These are phyloP conservation scores for Thuidium tamariscinum DNA, from an alignment of 225 moss, liverwort and hornwort genomes.

Conservation along the genomic window DNA sequence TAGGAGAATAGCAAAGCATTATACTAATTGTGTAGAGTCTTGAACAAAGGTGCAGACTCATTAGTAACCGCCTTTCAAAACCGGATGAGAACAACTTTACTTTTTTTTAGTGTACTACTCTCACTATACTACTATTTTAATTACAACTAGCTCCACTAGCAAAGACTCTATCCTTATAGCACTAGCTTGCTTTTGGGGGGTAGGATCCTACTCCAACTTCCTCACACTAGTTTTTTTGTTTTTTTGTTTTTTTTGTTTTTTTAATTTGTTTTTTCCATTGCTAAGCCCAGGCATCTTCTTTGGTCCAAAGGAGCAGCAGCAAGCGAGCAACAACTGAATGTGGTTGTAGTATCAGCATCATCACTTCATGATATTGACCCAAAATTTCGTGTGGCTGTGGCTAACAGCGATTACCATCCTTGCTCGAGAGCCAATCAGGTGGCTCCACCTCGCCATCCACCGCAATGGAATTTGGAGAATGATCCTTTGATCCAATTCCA, in stretches of 20 bases:
- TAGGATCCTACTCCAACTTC: neutral
- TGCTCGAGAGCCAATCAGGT: fast-evolving
- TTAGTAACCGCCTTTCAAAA: neutral
- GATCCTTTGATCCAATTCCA: neutral
- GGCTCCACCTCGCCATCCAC: neutral
- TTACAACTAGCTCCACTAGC: neutral
- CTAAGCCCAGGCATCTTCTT: no score
- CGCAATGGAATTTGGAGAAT: neutral
- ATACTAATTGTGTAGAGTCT: fast-evolving
- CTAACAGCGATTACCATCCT: neutral
- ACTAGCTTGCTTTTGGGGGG: fast-evolving
- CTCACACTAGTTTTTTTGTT: no score
- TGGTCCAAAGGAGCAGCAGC: neutral
- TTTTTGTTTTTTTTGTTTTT: no score
- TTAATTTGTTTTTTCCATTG: neutral
- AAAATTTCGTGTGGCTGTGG: neutral
- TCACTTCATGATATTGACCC: neutral
- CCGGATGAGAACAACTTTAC: fast-evolving
- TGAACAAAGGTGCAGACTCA: neutral
- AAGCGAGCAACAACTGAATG: neutral
- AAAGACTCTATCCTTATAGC: neutral
- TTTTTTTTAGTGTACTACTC: neutral
- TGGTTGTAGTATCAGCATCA: neutral
- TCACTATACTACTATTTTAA: neutral
- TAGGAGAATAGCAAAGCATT: fast-evolving